Percentiles rank a stretch among this genome's conserved stretches.
Conservation (phyloP, 805 yeast species). For the Pichia gijzeniarum region DNA sequence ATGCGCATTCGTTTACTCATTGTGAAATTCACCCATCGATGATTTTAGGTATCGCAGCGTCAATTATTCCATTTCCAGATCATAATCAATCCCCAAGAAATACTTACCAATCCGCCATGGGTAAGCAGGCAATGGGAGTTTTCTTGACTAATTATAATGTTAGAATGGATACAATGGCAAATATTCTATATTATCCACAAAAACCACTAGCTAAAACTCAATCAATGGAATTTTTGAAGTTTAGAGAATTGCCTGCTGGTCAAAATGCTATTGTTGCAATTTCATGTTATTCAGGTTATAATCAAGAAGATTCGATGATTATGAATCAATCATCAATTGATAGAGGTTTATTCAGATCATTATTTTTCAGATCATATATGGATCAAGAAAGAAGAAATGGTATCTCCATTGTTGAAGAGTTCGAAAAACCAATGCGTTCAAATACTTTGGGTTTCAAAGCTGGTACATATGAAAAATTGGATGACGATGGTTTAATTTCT, state of each 20-base stretch:
- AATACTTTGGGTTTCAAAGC: conserved; percentile 94
- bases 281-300: conserved; percentile 96
- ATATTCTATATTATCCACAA: conserved; percentile 94
- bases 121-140: conserved; percentile 99
- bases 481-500: conserved; percentile 95
- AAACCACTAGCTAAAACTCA: conserved; percentile 97
- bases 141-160: conserved; percentile 90
- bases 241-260: conserved; percentile 97
- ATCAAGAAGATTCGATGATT: conserved; percentile 99
- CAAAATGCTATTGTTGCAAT: conserved; percentile 98
- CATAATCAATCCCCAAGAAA: conserved; percentile 99
- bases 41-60: conserved; percentile 98
- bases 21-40: conserved; percentile 98
- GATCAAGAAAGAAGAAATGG: conserved; percentile 98
- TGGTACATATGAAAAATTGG: conserved; percentile 96
- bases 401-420: conserved; percentile 96
- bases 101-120: conserved; percentile 99
- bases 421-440: conserved; percentile 93
- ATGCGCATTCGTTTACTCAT: conserved; percentile 82
- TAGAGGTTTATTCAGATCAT: conserved; percentile 90
- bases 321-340: conserved; percentile 98
- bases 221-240: conserved; percentile 94
- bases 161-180: conserved; percentile 99
- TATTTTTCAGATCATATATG: conserved; percentile 96
- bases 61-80: conserved; percentile 98